These are phyloP conservation scores for Rhynchosporium graminicola DNA, from an alignment of 2,329 filamentous ascomycete species.

Conservation along the genomic window DNA sequence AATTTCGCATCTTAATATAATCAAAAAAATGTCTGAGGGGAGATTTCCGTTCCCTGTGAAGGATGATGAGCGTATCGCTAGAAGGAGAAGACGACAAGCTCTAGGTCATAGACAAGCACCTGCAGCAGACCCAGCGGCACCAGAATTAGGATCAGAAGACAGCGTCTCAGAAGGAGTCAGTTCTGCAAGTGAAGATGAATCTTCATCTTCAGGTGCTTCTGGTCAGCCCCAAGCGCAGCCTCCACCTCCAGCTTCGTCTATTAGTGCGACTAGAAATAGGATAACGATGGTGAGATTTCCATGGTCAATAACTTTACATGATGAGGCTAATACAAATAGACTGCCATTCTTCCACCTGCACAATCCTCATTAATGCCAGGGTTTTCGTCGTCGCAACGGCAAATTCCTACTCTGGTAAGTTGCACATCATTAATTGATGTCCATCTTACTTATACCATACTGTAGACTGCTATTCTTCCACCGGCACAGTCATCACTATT, in stretches of 20 bases:
- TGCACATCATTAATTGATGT: not conserved
- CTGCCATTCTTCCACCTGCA: conserved; percentile 8
- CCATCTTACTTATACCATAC: not conserved
- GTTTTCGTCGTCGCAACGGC: not conserved
- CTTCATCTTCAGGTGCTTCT: not conserved
- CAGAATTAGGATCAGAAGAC: not conserved
- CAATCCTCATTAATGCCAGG: conserved; percentile 5
- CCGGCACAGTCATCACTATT: not conserved
- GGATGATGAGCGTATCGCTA: conserved; percentile 2
- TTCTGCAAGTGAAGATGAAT: conserved; percentile 7
- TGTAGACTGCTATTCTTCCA: conserved; percentile 8
- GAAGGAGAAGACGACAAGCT: conserved; percentile 10
- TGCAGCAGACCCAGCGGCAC: conserved; percentile 5
- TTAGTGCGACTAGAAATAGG: not conserved
- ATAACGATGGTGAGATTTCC: conserved; percentile 1
- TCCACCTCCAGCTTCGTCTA: not conserved
- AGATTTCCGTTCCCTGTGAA: conserved; percentile 3
- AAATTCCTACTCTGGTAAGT: conserved; percentile 6
- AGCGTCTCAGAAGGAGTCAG: conserved; percentile 1
- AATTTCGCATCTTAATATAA: conserved; percentile 11
- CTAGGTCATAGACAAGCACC: conserved; percentile 11
- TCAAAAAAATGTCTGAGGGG: conserved; percentile 9
- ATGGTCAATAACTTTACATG: not conserved
- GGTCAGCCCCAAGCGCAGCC: conserved; percentile 1
- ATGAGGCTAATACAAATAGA: not conserved